Evolutionary conservation across 306 rosid genomes (phyloP).

Genomic region (Pyrus communis): DNA sequence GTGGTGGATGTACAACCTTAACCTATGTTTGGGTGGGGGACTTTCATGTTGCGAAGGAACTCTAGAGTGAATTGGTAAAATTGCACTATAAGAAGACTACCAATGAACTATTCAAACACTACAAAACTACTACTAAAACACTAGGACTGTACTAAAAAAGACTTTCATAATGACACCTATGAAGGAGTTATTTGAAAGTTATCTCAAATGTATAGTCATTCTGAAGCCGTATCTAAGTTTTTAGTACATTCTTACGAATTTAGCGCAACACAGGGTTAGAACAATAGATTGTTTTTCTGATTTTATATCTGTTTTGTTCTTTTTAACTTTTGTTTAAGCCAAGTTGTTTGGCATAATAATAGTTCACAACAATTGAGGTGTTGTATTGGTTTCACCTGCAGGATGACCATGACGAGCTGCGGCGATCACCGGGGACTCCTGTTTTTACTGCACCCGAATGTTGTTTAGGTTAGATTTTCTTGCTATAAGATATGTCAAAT

Average conservation of each 20-base stretch:
- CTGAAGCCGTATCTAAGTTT: no score
- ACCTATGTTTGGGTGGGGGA: neutral
- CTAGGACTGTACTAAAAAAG: neutral
- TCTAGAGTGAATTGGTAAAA: no score
- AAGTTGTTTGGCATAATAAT: neutral
- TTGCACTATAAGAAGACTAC: neutral
- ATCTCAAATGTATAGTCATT: no score
- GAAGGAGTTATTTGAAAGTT: neutral
- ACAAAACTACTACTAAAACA: neutral
- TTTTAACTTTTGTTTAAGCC: neutral
- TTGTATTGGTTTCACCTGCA: conserved; percentile 30
- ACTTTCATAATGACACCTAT: neutral
- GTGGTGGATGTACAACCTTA: neutral
- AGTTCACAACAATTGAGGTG: neutral
- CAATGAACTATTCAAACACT: neutral
- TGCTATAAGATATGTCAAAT: conserved; percentile 11
- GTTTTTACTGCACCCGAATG: conserved; percentile 99
- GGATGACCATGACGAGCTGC: conserved; percentile 91
- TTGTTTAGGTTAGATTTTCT: conserved; percentile 55
- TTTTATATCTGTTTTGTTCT: neutral
- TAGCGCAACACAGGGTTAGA: neutral
- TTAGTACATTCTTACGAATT: neutral
- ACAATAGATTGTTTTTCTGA: neutral
- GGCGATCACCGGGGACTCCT: conserved; percentile 99
- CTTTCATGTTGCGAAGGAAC: neutral